Conservation (phyloP, 441 rosid species). For the Pelargonium exstipulatum region DNA sequence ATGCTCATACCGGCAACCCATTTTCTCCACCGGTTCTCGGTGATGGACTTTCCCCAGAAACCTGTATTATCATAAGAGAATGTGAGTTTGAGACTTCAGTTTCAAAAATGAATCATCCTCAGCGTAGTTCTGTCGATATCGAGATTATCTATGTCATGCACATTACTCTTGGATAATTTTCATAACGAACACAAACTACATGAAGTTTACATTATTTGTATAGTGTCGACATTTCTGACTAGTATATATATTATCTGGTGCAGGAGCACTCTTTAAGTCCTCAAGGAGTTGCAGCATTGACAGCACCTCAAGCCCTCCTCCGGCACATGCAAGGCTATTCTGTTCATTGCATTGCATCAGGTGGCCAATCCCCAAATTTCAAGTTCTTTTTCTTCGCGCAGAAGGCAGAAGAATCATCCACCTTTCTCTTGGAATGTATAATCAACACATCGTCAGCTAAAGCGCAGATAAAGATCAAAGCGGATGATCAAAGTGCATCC, state of each 20-base stretch:
- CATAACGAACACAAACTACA: not conserved
- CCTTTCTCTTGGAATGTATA: constrained; percentile 73
- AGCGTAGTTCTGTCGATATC: not conserved
- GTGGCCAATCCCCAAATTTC: constrained; percentile 83
- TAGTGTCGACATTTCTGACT: not conserved
- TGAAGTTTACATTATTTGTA: not conserved
- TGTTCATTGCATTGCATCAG: constrained; percentile 88
- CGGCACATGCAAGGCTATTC: constrained; percentile 84
- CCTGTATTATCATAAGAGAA: not conserved
- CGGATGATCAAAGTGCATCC: constrained; percentile 71
- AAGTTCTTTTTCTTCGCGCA: constrained; percentile 96
- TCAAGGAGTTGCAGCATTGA: constrained; percentile 63
- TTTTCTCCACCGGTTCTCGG: not conserved
- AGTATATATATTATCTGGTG: constrained; percentile 15
- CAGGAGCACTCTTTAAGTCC: constrained; percentile 70
- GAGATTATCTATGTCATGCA: not conserved
- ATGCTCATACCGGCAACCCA: not conserved
- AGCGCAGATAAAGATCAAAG: constrained; percentile 75
- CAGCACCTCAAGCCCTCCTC: constrained; percentile 70
- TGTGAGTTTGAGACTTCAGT: not conserved
- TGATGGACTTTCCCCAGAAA: not conserved
- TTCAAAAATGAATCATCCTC: not conserved
- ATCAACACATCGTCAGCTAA: constrained; percentile 77
- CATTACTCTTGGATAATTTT: not conserved
- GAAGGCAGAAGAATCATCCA: constrained; percentile 61